A percentile compares a stretch with the other conserved stretches of the same genome.
Evolutionary conservation across 169 alveolate species (phyloP).

Genomic region (Plasmodium cynomolgi): DNA sequence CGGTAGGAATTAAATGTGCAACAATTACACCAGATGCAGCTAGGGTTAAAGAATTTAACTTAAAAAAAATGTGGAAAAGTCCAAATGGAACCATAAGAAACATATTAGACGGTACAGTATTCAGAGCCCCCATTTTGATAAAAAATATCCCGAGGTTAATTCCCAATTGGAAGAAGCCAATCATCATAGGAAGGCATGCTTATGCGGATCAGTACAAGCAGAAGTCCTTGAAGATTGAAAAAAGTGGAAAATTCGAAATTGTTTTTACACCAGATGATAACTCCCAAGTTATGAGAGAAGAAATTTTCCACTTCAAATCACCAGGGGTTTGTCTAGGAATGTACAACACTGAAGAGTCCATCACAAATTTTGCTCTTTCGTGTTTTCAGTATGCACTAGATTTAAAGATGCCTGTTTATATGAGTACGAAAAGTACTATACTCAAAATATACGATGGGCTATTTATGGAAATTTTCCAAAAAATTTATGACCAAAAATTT

Average conservation of each 20-base stretch:
- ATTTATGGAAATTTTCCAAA: slow-evolving; percentile 94
- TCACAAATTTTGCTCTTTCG: slow-evolving; percentile 93
- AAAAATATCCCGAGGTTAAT: slow-evolving; percentile 92
- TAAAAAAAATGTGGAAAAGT: slow-evolving; percentile 95
- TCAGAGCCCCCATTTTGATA: slow-evolving; percentile 95
- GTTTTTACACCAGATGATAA: slow-evolving; percentile 89
- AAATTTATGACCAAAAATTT: slow-evolving; percentile 90
- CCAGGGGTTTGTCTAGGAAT: slow-evolving; percentile 94
- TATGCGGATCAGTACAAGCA: slow-evolving; percentile 97
- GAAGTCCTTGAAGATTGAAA: slow-evolving; percentile 85
- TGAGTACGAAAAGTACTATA: slow-evolving; percentile 94
- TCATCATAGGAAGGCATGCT: slow-evolving; percentile 96
- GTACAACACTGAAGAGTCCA: slow-evolving; percentile 95
- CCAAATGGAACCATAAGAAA: slow-evolving; percentile 97
- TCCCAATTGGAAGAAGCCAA: slow-evolving; percentile 95
- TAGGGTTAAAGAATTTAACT: slow-evolving; percentile 93
- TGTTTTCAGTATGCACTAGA: slow-evolving; percentile 93
- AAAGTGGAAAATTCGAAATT: slow-evolving; percentile 91
- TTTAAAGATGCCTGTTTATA: slow-evolving; percentile 91
- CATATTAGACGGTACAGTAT: slow-evolving; percentile 94
- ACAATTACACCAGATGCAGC: slow-evolving; percentile 98
- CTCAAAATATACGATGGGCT: slow-evolving; percentile 94
- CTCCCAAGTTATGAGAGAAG: slow-evolving; percentile 71
- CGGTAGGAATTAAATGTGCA: slow-evolving; percentile 97
- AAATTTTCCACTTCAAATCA: slow-evolving; percentile 80